Percentiles rank a stretch among this genome's conserved stretches.
Evolutionary conservation across 2,329 filamentous ascomycete species (phyloP).

Genomic region (Annulohypoxylon truncatum): DNA sequence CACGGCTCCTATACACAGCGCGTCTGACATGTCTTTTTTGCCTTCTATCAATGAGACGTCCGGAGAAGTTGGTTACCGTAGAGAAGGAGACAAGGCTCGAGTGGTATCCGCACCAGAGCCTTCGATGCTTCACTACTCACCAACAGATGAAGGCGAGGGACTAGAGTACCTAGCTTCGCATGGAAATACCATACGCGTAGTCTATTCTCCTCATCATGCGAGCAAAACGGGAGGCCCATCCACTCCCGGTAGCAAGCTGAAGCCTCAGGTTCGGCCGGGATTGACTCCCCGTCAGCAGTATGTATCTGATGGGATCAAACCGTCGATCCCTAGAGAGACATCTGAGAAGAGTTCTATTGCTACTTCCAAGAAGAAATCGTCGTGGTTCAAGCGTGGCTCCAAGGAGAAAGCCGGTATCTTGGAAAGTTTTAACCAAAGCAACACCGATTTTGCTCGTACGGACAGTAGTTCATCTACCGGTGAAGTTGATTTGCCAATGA

Average conservation of each 20-base stretch:
- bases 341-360: slow-evolving; percentile 38
- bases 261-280: slow-evolving; percentile 27
- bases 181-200: slow-evolving; percentile 66
- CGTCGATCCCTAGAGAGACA: slow-evolving; percentile 34
- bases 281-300: slow-evolving; percentile 47
- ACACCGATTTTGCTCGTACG: slow-evolving; percentile 37
- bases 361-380: slow-evolving; percentile 59
- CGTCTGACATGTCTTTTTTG: slow-evolving; percentile 54
- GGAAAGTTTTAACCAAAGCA: slow-evolving; percentile 27
- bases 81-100: slow-evolving; percentile 53
- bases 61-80: slow-evolving; percentile 41
- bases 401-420: slow-evolving; percentile 51
- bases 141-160: slow-evolving; percentile 51
- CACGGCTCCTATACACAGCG: slow-evolving; percentile 61
- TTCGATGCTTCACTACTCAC: slow-evolving; percentile 22
- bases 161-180: slow-evolving; percentile 60
- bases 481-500: slow-evolving; percentile 45
- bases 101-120: slow-evolving; percentile 57
- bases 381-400: slow-evolving; percentile 64
- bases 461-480: slow-evolving; percentile 42
- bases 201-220: slow-evolving; percentile 59
- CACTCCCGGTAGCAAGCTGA: slow-evolving; percentile 51
- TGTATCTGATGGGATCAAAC: slow-evolving; percentile 39
- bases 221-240: slow-evolving; percentile 52
- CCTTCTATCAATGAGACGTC: slow-evolving; percentile 61